phyloP scores from a whole-genome alignment of 2,329 filamentous ascomycete species.

The Endoconidiophora polonica region DNA sequence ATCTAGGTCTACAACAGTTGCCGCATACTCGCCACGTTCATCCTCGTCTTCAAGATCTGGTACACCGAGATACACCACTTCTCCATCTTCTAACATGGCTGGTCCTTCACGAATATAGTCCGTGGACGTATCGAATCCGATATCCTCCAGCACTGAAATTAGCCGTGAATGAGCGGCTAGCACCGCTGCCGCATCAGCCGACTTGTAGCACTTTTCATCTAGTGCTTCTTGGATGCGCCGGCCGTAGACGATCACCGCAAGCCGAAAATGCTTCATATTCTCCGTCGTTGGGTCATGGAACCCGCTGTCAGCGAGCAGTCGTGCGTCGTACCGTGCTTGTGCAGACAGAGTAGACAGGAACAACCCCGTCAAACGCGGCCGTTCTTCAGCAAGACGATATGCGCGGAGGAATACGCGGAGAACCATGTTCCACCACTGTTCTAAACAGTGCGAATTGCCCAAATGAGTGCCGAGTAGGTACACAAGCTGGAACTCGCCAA shows the following conservation, averaged over 20 bases:
- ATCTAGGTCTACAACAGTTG: slow-evolving; percentile 36
- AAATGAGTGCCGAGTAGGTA: slow-evolving; percentile 41
- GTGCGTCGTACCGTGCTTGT: slow-evolving; percentile 37
- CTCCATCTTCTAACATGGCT: slow-evolving; percentile 35
- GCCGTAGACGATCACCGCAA: slow-evolving; percentile 37
- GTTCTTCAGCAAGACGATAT: slow-evolving; percentile 25
- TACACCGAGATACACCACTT: slow-evolving; percentile 31
- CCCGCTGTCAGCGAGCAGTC: slow-evolving; percentile 30
- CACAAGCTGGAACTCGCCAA: slow-evolving; percentile 44
- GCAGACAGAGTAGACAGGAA: slow-evolving; percentile 35
- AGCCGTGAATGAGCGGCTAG: slow-evolving; percentile 32
- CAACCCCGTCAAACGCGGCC: slow-evolving; percentile 28
- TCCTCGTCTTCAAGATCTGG: slow-evolving; percentile 37
- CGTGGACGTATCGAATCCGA: slow-evolving; percentile 38
- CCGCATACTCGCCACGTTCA: slow-evolving; percentile 35
- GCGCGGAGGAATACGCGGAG: slow-evolving; percentile 35
- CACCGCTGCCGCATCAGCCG: slow-evolving; percentile 26
- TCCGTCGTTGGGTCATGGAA: slow-evolving; percentile 21
- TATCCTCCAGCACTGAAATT: slow-evolving; percentile 28
- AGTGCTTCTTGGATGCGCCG: slow-evolving; percentile 33
- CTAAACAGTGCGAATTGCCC: slow-evolving; percentile 40
- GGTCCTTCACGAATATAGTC: slow-evolving; percentile 32
- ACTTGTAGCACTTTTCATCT: slow-evolving; percentile 14
- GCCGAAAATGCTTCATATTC: slow-evolving; percentile 24
- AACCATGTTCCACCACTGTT: slow-evolving; percentile 44